Evolutionary conservation across 2,329 filamentous ascomycete species (phyloP).

Genomic region (Simplicillium sp.): DNA sequence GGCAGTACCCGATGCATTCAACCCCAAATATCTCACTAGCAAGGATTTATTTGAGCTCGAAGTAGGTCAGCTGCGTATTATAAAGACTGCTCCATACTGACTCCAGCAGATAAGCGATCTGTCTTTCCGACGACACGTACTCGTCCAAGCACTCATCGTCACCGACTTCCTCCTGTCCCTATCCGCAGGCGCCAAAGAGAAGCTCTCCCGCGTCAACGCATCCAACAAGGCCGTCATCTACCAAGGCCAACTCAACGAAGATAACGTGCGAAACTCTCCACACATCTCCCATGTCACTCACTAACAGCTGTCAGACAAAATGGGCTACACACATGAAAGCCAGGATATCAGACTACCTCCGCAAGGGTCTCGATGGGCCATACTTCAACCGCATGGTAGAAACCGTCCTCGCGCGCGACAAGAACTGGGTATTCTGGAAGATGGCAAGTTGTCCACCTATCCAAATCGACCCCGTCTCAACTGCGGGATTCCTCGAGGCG

Average conservation of each 20-base stretch:
- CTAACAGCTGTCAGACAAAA: constrained; percentile 45
- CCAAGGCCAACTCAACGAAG: constrained; percentile 64
- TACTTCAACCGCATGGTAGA: constrained; percentile 97
- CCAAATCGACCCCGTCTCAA: constrained; percentile 61
- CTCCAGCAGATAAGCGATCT: constrained; percentile 70
- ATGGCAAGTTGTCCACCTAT: constrained; percentile 87
- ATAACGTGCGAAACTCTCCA: constrained; percentile 55
- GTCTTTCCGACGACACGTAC: constrained; percentile 85
- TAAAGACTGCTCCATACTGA: constrained; percentile 10
- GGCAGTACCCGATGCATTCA: constrained; percentile 50
- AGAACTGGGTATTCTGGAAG: constrained; percentile 99
- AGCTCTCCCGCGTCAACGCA: constrained; percentile 53
- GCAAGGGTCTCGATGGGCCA: constrained; percentile 70
- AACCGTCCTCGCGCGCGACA: constrained; percentile 88
- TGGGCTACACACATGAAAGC: constrained; percentile 77
- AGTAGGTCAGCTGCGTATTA: constrained; percentile 35
- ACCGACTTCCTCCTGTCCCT: constrained; percentile 93
- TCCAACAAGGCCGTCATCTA: constrained; percentile 87
- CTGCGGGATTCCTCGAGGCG: constrained; percentile 59
- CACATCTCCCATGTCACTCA: constrained; percentile 6
- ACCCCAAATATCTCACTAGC: constrained; percentile 98
- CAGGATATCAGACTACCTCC: constrained; percentile 73
- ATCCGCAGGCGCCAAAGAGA: constrained; percentile 72
- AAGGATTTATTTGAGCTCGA: constrained; percentile 92
- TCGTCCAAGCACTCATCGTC: constrained; percentile 90